Conservation (phyloP, 441 rosid species). For the Dalechampia spathulata region DNA sequence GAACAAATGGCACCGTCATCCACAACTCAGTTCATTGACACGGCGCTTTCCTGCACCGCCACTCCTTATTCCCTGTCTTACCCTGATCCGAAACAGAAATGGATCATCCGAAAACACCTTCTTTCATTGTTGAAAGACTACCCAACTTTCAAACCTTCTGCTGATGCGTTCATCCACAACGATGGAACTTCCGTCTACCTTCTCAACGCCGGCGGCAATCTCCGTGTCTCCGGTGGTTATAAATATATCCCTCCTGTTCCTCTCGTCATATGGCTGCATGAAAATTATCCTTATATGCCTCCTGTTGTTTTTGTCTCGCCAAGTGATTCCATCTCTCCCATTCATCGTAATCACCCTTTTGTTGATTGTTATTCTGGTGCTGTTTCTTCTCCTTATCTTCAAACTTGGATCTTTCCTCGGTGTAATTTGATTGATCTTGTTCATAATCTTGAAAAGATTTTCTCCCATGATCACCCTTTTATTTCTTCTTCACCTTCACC, state of each 20-base stretch:
- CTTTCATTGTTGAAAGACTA: conserved; percentile 35
- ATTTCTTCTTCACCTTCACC: no score
- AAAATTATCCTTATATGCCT: conserved; percentile 42
- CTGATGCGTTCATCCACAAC: conserved; percentile 37
- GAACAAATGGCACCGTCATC: conserved; percentile 36
- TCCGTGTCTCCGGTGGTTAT: conserved; percentile 20
- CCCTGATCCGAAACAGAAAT: conserved; percentile 44
- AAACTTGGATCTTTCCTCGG: conserved; percentile 40
- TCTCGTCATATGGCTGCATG: conserved; percentile 53
- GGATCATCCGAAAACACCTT: conserved; percentile 46
- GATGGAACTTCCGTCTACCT: conserved; percentile 47
- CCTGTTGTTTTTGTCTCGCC: conserved; percentile 37
- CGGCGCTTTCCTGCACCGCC: conserved; percentile 34
- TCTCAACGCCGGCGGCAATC: conserved; percentile 29
- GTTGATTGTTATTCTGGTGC: conserved; percentile 35
- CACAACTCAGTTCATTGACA: conserved; percentile 40
- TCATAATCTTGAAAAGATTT: conserved; percentile 35
- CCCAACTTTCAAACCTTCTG: conserved; percentile 33
- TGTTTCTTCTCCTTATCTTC: conserved; percentile 31
- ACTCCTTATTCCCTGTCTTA: conserved; percentile 39
- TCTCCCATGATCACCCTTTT: conserved; percentile 42
- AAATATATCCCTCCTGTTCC: conserved; percentile 22
- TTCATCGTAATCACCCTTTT: conserved; percentile 43
- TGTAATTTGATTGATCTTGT: conserved; percentile 33
- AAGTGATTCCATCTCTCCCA: conserved; percentile 10